Evolutionary conservation across 805 yeast genomes (phyloP).

Genomic region (Kockiozyma suomiensis): DNA sequence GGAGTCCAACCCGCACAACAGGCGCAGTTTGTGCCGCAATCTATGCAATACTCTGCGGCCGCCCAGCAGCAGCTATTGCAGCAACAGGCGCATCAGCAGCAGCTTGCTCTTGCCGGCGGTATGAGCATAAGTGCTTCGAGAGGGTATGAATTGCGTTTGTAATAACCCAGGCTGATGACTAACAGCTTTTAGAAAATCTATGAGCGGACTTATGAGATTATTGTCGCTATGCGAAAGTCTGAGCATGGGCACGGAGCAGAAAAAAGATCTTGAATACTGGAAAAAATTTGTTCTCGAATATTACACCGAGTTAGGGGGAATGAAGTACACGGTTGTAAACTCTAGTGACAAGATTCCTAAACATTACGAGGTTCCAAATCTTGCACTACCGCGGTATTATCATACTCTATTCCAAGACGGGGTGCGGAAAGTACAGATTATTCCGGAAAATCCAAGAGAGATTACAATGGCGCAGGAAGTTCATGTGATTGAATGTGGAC

Average conservation of each 20-base stretch:
- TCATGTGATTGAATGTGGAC: slow-evolving; percentile 56
- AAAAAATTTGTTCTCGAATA: slow-evolving; percentile 52
- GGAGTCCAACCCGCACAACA: no score
- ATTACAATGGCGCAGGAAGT: slow-evolving; percentile 57
- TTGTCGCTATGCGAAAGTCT: slow-evolving; percentile 55
- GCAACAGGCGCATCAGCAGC: slow-evolving; percentile 25
- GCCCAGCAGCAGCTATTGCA: slow-evolving; percentile 22
- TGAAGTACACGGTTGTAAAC: slow-evolving; percentile 51
- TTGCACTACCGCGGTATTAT: slow-evolving; percentile 66
- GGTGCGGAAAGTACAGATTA: slow-evolving; percentile 55
- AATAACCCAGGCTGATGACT: neutral
- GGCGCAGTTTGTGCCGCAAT: neutral
- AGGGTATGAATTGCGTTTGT: neutral
- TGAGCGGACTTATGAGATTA: slow-evolving; percentile 54
- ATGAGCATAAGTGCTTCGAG: neutral
- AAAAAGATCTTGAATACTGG: slow-evolving; percentile 55
- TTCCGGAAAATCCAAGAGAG: slow-evolving; percentile 51
- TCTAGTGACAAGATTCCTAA: slow-evolving; percentile 50
- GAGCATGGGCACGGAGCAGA: slow-evolving; percentile 49
- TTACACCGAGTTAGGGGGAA: slow-evolving; percentile 55
- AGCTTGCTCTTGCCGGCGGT: slow-evolving; percentile 8
- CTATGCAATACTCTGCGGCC: slow-evolving; percentile 1
- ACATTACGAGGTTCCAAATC: slow-evolving; percentile 65
- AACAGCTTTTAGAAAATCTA: slow-evolving; percentile 44
- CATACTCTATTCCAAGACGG: slow-evolving; percentile 56